Conservation (phyloP, 176 grass and related monocot genomes). For the Avena sativa region DNA sequence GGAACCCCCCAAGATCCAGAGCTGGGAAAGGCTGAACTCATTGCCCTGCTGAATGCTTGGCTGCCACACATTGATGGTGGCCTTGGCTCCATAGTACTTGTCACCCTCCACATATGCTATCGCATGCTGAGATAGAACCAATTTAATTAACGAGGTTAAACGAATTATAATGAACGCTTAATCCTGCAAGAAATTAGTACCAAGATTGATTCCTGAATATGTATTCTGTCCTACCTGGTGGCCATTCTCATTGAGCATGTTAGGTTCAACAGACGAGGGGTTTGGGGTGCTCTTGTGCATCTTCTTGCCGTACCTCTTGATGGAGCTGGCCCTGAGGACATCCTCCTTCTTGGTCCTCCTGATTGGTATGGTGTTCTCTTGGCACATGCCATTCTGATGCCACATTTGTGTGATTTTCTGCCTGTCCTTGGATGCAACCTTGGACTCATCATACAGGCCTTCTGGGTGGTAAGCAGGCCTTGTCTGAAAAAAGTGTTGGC, state of each 20-base stretch:
- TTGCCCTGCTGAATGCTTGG: conserved; percentile 81
- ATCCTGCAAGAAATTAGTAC: background rate
- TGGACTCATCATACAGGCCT: conserved; percentile 66
- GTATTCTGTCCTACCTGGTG: conserved; percentile 61
- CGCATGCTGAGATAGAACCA: conserved; percentile 58
- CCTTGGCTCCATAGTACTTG: conserved; percentile 85
- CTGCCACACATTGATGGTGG: conserved; percentile 91
- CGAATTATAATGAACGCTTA: conserved; percentile 9
- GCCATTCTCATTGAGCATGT: conserved; percentile 78
- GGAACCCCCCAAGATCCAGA: conserved; percentile 87
- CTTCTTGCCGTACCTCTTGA: conserved; percentile 75
- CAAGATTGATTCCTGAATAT: conserved; percentile 17
- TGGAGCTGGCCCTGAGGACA: conserved; percentile 66
- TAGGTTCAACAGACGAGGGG: conserved; percentile 60
- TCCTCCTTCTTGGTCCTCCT: conserved; percentile 73
- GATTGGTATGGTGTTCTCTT: conserved; percentile 64
- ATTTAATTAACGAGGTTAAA: conserved; percentile 11
- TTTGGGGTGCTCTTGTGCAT: conserved; percentile 53
- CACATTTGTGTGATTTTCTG: conserved; percentile 58
- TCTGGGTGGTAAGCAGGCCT: conserved; percentile 70
- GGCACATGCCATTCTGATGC: conserved; percentile 70
- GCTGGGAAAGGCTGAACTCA: conserved; percentile 90
- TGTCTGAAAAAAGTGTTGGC: conserved; percentile 53
- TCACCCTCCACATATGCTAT: conserved; percentile 88
- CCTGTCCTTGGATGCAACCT: conserved; percentile 50